Evolutionary conservation across 768 basidiomycete species (phyloP), one percentile per base, ranked within the genome.

Genomic region (Fomitopsis serialis): DNA sequence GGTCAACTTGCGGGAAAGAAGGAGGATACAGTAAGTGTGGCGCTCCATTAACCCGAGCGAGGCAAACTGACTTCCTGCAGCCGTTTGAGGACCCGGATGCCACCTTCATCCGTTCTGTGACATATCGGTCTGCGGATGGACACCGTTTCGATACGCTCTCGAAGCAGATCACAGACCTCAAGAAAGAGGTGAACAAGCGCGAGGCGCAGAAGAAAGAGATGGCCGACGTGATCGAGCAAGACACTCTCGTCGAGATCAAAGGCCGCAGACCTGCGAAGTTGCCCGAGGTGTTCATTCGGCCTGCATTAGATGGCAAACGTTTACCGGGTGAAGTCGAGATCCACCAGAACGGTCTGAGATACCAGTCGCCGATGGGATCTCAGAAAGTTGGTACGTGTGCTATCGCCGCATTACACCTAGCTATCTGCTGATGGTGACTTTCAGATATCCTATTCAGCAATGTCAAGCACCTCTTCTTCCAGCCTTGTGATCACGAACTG

Each of bases 381-480:
- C 93, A 95, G 71, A 92, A 89, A 73, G 89, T 98, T 58, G 93
- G 94, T 91, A 64, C 58, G 86, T 72, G 3, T 4, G 7, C 19
- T 10, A 19, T 7, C 5, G 15, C 43, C 37, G 32, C 29, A 17
- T n/a, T n/a, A 29, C 1, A 53, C 44, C 36, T 9, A 10, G 7
- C 42, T 6, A 37, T 3, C 29, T 12, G 22, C 27, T 48, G 37
- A 13, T 21, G 21, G 15, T 6, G 5, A 21, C 6, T 25, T 45
- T 23, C 37, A 96, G 96, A 99, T 67, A 78, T 99, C 12, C 75
- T 98, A 10, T 99, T 98, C 74, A 87, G 83, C 72, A 99, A 99
- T 68, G 87, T 99, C 75, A 97, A 96, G 68, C 96, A 99, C 70
- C 77, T 98, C 10, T 97, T 98, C 74, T 98, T 99, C 81, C 97